Evolutionary conservation across 768 basidiomycete species (phyloP), one percentile per base, ranked within the genome.

Genomic region (Cantharellus cinnabarinus): DNA sequence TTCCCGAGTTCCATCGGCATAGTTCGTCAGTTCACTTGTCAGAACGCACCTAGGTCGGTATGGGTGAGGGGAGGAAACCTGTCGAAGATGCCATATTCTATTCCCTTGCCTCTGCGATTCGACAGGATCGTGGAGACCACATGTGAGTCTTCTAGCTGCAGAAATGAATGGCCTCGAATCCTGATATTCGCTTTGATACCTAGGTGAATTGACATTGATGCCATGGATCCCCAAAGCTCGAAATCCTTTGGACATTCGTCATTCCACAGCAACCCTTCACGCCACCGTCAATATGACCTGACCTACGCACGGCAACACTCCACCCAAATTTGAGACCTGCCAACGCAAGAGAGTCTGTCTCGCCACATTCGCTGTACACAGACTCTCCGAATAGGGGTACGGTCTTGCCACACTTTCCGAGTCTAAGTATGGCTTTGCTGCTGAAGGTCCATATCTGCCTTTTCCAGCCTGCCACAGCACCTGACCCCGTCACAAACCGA

Each of bases 291-390:
- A 79, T 64, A 78, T 94, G 5, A 81, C 88, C 64, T 76, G 94
- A 51, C 86, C 95, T 0, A 98, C 93, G 4, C n/a, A 94, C 71
- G 89, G 91, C 41, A 58, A 60, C 41, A 60, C 58, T 35, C 7
- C n/a, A 79, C 52, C 86, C 87, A 54, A 91, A 75, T 98, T 98
- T 64, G 95, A 99, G 71, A 94, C 98, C 5, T 95, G 90, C 68
- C 89, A 86, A 0, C 95, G 97, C 73, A 93, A 54, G 52, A 1
- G 20, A 29, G 20, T 54, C 10, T 37, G 7, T 63, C 42, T 69
- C n/a, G 66, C 67, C n/a, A n/a, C n/a, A n/a, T n/a, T n/a, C n/a
- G 20, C 20, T 29, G 85, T 91, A 77, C 63, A 85, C 85, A 2
- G 88, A 93, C 68, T 70, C 91, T 50, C 87, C 84, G 70, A 90